Evolutionary conservation across 345 rosid genomes (phyloP).

Genomic region (Salix brachista): DNA sequence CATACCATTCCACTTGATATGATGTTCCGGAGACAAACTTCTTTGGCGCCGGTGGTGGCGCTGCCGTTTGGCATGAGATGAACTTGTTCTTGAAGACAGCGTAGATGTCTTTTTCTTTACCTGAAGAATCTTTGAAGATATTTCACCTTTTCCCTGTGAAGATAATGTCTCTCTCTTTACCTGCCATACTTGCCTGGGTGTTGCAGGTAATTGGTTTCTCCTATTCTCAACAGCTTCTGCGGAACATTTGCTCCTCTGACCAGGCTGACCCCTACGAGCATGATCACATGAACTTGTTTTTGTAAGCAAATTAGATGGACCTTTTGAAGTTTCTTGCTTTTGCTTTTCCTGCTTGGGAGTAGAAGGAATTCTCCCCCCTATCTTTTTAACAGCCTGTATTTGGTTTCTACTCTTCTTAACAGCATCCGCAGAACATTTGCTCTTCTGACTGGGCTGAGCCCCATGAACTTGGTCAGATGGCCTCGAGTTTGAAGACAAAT

Average conservation of each 20-base stretch:
- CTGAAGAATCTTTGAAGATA: not conserved
- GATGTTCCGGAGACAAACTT: not conserved
- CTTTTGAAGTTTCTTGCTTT: constrained; percentile 2
- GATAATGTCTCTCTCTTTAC: not conserved
- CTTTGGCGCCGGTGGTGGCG: not conserved
- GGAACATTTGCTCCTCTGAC: not conserved
- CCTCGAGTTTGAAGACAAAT: not conserved
- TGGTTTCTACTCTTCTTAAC: not conserved
- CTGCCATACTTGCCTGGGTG: not conserved
- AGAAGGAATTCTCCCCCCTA: not conserved
- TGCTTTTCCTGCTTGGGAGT: not conserved
- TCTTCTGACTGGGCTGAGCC: not conserved
- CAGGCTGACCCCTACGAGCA: not conserved
- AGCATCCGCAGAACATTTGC: not conserved
- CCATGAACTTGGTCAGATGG: not conserved
- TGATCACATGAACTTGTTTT: not conserved
- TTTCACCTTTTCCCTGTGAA: not conserved
- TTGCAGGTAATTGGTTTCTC: not conserved
- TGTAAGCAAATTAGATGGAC: not conserved
- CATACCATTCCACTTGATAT: not conserved
- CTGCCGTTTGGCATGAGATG: not conserved
- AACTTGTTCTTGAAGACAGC: not conserved
- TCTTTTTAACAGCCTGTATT: not conserved
- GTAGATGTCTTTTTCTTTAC: not conserved
- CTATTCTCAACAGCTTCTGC: not conserved